Evolutionary conservation across 148 eudicot species (phyloP).

Genomic region (Arctostaphylos glauca): DNA sequence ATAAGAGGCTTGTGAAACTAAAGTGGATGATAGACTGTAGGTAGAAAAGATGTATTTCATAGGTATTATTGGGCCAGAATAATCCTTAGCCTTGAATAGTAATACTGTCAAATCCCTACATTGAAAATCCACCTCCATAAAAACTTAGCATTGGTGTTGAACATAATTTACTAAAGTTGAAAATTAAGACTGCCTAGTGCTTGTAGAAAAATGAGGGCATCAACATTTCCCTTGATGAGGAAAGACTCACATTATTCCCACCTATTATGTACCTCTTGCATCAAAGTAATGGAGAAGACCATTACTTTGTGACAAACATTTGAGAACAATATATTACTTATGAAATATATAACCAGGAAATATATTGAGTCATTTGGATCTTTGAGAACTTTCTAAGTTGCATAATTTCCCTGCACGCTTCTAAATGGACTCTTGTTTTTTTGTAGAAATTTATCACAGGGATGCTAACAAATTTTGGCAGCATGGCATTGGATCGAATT

Average conservation of each 20-base stretch:
- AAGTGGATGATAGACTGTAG: background rate
- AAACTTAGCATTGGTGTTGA: background rate
- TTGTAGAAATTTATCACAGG: slow-evolving; percentile 89
- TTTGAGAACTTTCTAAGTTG: background rate
- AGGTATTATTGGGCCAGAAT: background rate
- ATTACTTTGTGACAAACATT: background rate
- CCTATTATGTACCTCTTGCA: background rate
- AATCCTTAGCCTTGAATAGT: background rate
- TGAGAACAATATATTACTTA: background rate
- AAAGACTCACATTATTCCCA: background rate
- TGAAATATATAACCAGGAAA: background rate
- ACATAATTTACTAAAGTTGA: background rate
- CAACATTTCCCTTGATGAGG: background rate
- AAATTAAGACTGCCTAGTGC: slow-evolving; percentile 2
- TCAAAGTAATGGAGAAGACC: slow-evolving; percentile 3
- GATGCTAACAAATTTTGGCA: slow-evolving; percentile 96
- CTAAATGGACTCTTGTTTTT: slow-evolving; percentile 23
- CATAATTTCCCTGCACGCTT: background rate
- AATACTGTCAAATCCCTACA: no score
- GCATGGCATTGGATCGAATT: slow-evolving; percentile 89
- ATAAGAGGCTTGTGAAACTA: background rate
- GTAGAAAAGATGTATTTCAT: background rate
- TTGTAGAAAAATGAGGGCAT: background rate
- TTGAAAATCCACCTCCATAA: background rate
- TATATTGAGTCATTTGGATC: background rate